Conservation (phyloP, 2,329 filamentous ascomycete species). For the Pseudocercospora fijiensis region DNA sequence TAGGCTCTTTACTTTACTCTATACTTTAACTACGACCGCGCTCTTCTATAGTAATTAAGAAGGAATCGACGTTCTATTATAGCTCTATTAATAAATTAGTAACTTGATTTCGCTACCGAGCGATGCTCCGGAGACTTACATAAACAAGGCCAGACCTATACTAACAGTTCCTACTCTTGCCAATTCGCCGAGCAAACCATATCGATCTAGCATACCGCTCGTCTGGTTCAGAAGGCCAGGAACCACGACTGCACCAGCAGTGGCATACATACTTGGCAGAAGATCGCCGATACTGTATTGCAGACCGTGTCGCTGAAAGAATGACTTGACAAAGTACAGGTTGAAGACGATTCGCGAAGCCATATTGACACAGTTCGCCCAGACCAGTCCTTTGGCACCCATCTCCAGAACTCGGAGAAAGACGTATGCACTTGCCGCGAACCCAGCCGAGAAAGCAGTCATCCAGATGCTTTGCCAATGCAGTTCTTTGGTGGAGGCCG, state of each 20-base stretch:
- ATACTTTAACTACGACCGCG: not conserved
- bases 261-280: slow-evolving; percentile 38
- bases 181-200: slow-evolving; percentile 47
- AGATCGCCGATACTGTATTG: slow-evolving; percentile 30
- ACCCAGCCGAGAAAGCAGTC: slow-evolving; percentile 73
- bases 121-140: slow-evolving; percentile 36
- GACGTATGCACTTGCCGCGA: slow-evolving; percentile 71
- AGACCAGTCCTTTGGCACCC: slow-evolving; percentile 78
- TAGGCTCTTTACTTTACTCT: not conserved
- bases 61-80: slow-evolving; percentile 10
- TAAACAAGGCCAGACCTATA: slow-evolving; percentile 38
- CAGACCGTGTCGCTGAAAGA: slow-evolving; percentile 54
- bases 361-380: slow-evolving; percentile 91
- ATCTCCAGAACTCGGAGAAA: slow-evolving; percentile 67
- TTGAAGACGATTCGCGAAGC: slow-evolving; percentile 80
- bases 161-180: slow-evolving; percentile 40
- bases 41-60: slow-evolving; percentile 8
- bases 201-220: slow-evolving; percentile 31
- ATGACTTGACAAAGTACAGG: slow-evolving; percentile 65
- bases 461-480: slow-evolving; percentile 80
- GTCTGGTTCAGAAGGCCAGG: slow-evolving; percentile 40
- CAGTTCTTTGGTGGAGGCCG: slow-evolving; percentile 73
- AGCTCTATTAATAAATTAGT: not conserved
- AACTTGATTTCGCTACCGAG: not conserved
- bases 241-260: slow-evolving; percentile 41